Conservation (phyloP, 2,329 filamentous ascomycete genomes). For the Cordyceps fumosorosea region DNA sequence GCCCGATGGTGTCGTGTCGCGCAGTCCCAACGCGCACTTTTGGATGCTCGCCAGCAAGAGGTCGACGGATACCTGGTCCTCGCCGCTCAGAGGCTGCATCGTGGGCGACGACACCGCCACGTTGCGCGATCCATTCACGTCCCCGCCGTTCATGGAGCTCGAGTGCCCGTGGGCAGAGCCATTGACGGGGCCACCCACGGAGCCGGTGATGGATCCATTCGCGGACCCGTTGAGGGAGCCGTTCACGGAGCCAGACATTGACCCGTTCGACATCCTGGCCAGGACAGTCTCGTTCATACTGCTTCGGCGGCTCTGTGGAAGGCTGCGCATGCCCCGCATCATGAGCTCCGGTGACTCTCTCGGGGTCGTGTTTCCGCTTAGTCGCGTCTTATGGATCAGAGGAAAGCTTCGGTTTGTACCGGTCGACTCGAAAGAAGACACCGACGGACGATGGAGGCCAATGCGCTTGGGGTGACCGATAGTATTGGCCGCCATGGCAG, state of each 20-base stretch:
- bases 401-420: constrained; percentile 58
- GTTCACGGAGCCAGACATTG: background rate
- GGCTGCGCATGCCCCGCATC: constrained; percentile 21
- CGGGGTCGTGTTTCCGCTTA: constrained; percentile 41
- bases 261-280: constrained; percentile 1
- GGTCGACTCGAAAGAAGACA: constrained; percentile 50
- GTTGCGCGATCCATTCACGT: constrained; percentile 27
- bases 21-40: constrained; percentile 52
- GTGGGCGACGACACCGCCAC: constrained; percentile 27
- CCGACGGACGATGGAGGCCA: constrained; percentile 45
- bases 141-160: background rate
- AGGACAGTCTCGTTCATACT: constrained; percentile 8
- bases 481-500: background rate
- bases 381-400: constrained; percentile 46
- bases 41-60: constrained; percentile 53
- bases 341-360: constrained; percentile 44
- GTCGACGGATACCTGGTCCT: constrained; percentile 56
- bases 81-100: constrained; percentile 41
- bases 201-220: background rate
- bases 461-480: constrained; percentile 7
- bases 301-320: background rate
- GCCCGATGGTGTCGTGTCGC: constrained; percentile 46
- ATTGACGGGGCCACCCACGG: background rate
- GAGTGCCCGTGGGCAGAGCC: background rate
- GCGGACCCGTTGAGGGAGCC: constrained; percentile 3